Evolutionary conservation across 345 rosid species (phyloP).

Genomic region (Lenwebbia sp.): DNA sequence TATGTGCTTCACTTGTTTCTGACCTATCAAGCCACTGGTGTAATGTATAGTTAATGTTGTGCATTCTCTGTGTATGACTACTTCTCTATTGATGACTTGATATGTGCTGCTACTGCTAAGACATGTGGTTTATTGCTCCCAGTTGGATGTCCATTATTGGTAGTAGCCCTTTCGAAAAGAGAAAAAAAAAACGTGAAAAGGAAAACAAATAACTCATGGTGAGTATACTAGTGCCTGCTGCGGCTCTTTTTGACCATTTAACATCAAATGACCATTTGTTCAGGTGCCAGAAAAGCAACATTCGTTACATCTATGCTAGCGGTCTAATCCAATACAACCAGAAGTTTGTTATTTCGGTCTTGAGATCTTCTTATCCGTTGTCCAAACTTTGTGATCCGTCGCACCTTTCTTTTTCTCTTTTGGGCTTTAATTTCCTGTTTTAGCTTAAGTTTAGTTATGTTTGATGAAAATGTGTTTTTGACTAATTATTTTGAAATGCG

Average conservation of each 20-base stretch:
- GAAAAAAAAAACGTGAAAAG: not conserved
- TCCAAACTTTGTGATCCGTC: not conserved
- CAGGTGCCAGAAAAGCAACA: not conserved
- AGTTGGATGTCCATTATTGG: not conserved
- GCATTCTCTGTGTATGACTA: too few relatives aligned
- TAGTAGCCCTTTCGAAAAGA: not conserved
- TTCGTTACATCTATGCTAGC: not conserved
- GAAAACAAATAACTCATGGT: not conserved
- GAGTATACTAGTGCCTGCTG: too few relatives aligned
- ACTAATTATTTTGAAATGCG: too few relatives aligned
- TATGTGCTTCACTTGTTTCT: too few relatives aligned
- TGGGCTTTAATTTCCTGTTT: too few relatives aligned
- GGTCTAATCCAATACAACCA: not conserved
- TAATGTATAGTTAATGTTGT: too few relatives aligned
- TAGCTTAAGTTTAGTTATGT: too few relatives aligned
- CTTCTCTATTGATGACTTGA: not conserved
- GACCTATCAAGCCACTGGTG: too few relatives aligned
- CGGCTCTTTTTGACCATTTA: not conserved
- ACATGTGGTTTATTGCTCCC: not conserved
- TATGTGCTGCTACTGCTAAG: not conserved
- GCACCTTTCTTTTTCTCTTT: not conserved
- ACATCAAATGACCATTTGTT: not conserved
- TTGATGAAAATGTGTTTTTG: too few relatives aligned
- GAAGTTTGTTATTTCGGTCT: not conserved
- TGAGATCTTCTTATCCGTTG: not conserved